These are phyloP conservation scores for Kandelia obovata DNA, from an alignment of 345 rosid genomes.

Conservation along the genomic window DNA sequence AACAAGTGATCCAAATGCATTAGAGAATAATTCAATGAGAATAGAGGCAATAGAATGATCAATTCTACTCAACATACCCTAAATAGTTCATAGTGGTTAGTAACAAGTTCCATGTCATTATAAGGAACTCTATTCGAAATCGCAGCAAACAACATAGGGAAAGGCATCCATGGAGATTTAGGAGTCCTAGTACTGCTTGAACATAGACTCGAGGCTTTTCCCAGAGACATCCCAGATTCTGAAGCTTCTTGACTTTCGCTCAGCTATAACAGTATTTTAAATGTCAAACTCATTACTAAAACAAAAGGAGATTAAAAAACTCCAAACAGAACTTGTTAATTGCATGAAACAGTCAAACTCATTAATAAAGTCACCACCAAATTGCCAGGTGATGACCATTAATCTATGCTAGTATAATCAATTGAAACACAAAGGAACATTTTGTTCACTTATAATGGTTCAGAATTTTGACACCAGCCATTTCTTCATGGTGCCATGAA, in stretches of 20 bases:
- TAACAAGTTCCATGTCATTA: slow-evolving; percentile 52
- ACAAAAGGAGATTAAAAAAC: neutral
- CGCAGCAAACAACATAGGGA: slow-evolving; percentile 76
- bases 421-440: too few species aligned
- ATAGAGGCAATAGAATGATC: neutral
- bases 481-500: too few species aligned
- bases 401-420: too few species aligned
- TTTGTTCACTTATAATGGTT: too few species aligned
- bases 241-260: slow-evolving; percentile 23
- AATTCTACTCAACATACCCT: slow-evolving; percentile 43
- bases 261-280: slow-evolving; percentile 19
- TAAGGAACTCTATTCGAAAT: slow-evolving; percentile 58
- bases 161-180: slow-evolving; percentile 96
- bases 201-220: slow-evolving; percentile 54
- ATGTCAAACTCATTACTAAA: slow-evolving; percentile 1
- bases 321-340: neutral
- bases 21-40: neutral
- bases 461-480: too few species aligned
- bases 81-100: slow-evolving; percentile 49
- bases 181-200: slow-evolving; percentile 59
- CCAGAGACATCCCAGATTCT: slow-evolving; percentile 42
- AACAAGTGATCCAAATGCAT: neutral
- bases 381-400: too few species aligned
- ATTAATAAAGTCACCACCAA: neutral
- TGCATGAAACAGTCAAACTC: neutral